A percentile compares a stretch with the other conserved stretches of the same genome.
Conservation (phyloP, 2,329 filamentous ascomycete genomes). For the Bipolaris victoriae region DNA sequence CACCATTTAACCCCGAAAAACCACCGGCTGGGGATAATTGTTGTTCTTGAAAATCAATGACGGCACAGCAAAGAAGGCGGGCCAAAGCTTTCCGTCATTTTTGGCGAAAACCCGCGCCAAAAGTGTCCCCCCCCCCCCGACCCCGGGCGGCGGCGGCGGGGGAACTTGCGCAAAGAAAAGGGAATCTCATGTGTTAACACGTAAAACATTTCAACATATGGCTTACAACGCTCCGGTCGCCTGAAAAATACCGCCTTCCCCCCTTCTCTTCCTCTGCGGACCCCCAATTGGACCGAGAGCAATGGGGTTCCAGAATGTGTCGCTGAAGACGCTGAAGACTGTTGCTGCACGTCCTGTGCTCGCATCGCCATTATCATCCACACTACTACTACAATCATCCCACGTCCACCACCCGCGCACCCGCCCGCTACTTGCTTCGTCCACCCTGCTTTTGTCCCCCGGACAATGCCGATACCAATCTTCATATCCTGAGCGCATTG, state of each 20-base stretch:
- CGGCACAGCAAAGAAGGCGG: constrained; percentile 9
- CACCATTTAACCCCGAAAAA: neutral
- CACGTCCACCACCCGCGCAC: neutral
- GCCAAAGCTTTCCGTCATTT: constrained; percentile 20
- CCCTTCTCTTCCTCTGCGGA: neutral
- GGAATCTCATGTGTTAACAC: too few species aligned
- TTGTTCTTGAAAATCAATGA: constrained; percentile 14
- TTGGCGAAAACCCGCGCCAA: constrained; percentile 1
- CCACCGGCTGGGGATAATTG: neutral
- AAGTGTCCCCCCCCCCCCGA: too few species aligned
- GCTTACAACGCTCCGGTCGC: constrained; percentile 8
- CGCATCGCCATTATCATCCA: constrained; percentile 23
- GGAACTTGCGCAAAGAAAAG: too few species aligned
- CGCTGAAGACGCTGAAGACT: constrained; percentile 41
- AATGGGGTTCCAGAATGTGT: constrained; percentile 48
- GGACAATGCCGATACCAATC: constrained; percentile 28
- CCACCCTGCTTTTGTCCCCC: constrained; percentile 4
- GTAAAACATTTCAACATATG: neutral
- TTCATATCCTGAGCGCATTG: constrained; percentile 47
- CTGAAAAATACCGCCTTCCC: neutral
- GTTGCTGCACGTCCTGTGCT: constrained; percentile 27
- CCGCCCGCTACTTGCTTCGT: constrained; percentile 25
- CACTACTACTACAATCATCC: neutral
- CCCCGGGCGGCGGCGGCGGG: too few species aligned
- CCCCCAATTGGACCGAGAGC: constrained; percentile 32